phyloP scores from a whole-genome alignment of 257 asterid genomes.

The Solanum gandarillasii region DNA sequence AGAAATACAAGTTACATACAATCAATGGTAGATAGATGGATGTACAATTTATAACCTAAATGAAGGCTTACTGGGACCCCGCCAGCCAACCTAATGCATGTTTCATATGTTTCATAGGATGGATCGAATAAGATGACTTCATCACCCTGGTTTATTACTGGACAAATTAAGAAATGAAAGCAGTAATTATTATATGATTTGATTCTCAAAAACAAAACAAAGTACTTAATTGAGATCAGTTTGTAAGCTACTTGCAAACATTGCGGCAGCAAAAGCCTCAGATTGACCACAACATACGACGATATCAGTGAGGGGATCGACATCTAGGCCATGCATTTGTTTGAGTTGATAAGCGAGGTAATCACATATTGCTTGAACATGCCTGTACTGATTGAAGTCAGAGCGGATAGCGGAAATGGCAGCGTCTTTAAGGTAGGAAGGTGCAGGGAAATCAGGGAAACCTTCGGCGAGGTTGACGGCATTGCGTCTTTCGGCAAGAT shows the following conservation, averaged over 20 bases:
- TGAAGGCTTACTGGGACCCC: conserved; percentile 68
- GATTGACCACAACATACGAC: conserved; percentile 89
- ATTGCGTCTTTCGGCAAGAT: conserved; percentile 63
- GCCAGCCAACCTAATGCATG: conserved; percentile 82
- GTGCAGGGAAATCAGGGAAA: conserved; percentile 85
- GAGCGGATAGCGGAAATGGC: conserved; percentile 73
- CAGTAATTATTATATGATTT: neutral
- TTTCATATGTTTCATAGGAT: conserved; percentile 66
- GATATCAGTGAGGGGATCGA: conserved; percentile 59
- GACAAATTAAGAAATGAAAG: neutral
- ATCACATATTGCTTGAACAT: conserved; percentile 75
- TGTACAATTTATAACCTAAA: neutral
- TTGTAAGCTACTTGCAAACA: conserved; percentile 50
- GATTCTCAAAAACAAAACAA: neutral
- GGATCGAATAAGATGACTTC: conserved; percentile 90
- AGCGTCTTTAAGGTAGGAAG: conserved; percentile 45
- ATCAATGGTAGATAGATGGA: neutral
- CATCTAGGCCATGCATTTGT: conserved; percentile 46
- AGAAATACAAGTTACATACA: conserved; percentile 5
- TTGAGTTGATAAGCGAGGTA: conserved; percentile 45
- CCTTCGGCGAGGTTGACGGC: conserved; percentile 92
- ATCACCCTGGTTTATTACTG: conserved; percentile 75
- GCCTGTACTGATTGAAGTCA: conserved; percentile 93
- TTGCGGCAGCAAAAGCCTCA: conserved; percentile 82
- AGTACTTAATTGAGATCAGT: neutral